Conservation (phyloP, 1,284 basidiomycete genomes). For the Marasmius fiardii region DNA sequence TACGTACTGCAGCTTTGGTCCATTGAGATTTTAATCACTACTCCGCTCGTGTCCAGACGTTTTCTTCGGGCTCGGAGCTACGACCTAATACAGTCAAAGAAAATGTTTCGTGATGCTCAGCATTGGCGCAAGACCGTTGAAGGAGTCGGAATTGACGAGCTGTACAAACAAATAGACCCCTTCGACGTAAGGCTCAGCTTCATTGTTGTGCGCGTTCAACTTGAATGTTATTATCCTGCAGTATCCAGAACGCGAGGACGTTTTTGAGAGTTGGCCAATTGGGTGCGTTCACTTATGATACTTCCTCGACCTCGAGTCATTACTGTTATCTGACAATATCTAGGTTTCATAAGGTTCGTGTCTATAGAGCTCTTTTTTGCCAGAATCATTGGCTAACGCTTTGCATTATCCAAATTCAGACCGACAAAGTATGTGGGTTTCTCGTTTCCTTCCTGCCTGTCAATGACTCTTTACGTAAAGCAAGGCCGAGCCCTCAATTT, state of each 20-base stretch:
- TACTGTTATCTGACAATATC: constrained; percentile 13
- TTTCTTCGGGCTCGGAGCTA: constrained; percentile 66
- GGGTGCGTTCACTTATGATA: constrained; percentile 25
- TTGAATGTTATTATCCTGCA: constrained; percentile 22
- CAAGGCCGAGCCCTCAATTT: constrained; percentile 69
- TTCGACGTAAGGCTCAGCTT: constrained; percentile 46
- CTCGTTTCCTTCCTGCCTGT: background rate
- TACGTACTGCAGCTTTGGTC: constrained; percentile 26
- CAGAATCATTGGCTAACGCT: no score
- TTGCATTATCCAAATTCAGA: no score
- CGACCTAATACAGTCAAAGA: constrained; percentile 39
- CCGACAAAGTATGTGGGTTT: constrained; percentile 49
- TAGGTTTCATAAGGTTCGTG: constrained; percentile 63
- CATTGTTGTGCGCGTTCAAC: background rate
- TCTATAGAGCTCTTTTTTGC: no score
- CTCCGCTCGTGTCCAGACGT: constrained; percentile 38
- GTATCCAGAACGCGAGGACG: constrained; percentile 64
- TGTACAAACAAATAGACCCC: constrained; percentile 46
- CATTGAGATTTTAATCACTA: background rate
- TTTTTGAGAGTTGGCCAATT: constrained; percentile 73
- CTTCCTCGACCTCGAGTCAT: background rate
- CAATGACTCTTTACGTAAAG: constrained; percentile 27
- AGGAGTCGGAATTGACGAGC: constrained; percentile 52
- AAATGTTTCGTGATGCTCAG: constrained; percentile 39
- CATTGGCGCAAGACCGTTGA: constrained; percentile 51